A percentile compares a stretch with the other conserved stretches of the same genome.
Evolutionary conservation across 2,329 filamentous ascomycete genomes (phyloP).

Genomic region (Mollisia scopiformis): DNA sequence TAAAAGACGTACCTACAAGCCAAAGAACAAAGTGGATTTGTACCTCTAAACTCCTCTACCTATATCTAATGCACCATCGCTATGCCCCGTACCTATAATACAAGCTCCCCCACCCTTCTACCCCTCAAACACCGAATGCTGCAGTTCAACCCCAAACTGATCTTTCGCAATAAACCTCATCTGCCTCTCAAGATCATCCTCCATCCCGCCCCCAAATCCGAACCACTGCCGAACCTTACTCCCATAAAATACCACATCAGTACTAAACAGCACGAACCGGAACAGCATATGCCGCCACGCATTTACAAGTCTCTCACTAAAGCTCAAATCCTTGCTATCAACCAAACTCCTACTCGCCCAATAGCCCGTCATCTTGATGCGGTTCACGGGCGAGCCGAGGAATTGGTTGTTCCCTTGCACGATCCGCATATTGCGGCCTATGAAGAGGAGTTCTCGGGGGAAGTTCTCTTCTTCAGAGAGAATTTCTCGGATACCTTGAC

Average conservation of each 20-base stretch:
- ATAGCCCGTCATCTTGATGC: slow-evolving; percentile 89
- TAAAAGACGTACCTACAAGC: neutral
- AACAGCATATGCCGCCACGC: slow-evolving; percentile 83
- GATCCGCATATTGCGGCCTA: slow-evolving; percentile 72
- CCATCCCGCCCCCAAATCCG: slow-evolving; percentile 82
- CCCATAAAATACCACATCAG: slow-evolving; percentile 83
- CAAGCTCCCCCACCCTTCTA: slow-evolving; percentile 41
- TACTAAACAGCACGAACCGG: slow-evolving; percentile 71
- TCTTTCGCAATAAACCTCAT: slow-evolving; percentile 90
- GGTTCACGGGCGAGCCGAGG: slow-evolving; percentile 74
- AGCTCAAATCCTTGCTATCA: slow-evolving; percentile 68
- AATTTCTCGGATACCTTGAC: slow-evolving; percentile 66
- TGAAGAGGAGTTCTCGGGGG: slow-evolving; percentile 73
- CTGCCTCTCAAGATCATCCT: slow-evolving; percentile 86
- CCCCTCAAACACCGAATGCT: slow-evolving; percentile 87
- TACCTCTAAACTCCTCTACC: neutral
- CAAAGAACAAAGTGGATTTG: slow-evolving; percentile 1
- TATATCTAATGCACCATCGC: slow-evolving; percentile 8
- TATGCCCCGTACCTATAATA: slow-evolving; percentile 5
- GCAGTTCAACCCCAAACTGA: slow-evolving; percentile 82
- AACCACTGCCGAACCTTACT: slow-evolving; percentile 77
- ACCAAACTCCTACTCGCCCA: slow-evolving; percentile 89
- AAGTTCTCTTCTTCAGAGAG: slow-evolving; percentile 71
- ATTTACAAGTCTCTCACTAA: slow-evolving; percentile 66
- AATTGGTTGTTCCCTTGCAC: slow-evolving; percentile 77